phyloP scores from a whole-genome alignment of 148 eudicot genomes.

The Vaccinium myrtillus region DNA sequence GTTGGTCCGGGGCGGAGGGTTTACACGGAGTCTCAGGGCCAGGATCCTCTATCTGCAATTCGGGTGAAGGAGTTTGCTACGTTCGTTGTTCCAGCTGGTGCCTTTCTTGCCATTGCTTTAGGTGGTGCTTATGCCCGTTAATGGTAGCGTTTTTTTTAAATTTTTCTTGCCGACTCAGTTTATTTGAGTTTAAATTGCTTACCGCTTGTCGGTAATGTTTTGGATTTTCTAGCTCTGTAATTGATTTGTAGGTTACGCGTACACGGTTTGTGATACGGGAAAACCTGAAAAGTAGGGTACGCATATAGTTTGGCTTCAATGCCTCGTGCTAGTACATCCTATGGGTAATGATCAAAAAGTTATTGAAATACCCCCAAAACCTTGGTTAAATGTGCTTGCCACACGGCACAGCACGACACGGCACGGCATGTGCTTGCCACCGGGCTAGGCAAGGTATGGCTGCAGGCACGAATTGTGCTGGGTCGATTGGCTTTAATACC shows the following conservation, averaged over 20 bases:
- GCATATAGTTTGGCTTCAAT: background rate
- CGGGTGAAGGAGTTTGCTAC: constrained; percentile 55
- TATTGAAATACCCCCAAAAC: no score
- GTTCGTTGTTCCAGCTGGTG: constrained; percentile 51
- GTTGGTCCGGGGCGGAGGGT: constrained; percentile 43
- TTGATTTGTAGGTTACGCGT: background rate
- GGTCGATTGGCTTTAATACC: no score
- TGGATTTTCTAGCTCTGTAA: background rate
- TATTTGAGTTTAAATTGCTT: background rate
- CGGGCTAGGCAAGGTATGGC: no score
- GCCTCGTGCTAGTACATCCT: no score
- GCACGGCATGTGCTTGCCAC: no score
- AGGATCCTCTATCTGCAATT: constrained; percentile 25
- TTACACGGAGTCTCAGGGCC: constrained; percentile 57
- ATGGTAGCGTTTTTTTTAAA: background rate
- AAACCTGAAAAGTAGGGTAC: background rate
- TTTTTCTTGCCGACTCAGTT: background rate
- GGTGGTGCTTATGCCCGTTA: constrained; percentile 34
- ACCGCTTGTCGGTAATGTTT: background rate
- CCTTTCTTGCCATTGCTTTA: constrained; percentile 55
- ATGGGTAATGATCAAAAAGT: no score
- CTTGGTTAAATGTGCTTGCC: no score
- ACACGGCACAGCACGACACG: no score
- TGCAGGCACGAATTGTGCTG: no score
- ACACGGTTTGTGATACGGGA: background rate